These are phyloP conservation scores for Chlamydomonas urium DNA, from an alignment of 139 green algal genomes.

Conservation along the genomic window DNA sequence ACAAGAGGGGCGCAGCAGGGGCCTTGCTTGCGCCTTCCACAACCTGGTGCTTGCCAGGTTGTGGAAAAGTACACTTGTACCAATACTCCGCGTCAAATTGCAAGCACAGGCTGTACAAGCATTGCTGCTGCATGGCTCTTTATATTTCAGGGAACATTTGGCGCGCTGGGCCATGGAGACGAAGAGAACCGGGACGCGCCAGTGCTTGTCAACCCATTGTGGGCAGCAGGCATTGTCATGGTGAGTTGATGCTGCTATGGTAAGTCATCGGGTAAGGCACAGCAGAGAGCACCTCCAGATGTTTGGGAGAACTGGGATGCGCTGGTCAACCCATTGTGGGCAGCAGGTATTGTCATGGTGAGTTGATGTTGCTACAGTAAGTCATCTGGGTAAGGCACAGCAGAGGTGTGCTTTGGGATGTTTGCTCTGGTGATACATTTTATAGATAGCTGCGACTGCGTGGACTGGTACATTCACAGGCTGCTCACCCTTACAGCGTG, in stretches of 20 bases:
- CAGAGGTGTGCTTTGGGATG: too few species aligned
- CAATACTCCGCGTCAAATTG: not conserved
- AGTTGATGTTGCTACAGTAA: not conserved
- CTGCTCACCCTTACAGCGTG: too few species aligned
- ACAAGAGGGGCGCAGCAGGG: not conserved
- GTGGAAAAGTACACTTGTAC: not conserved
- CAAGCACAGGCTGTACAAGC: not conserved
- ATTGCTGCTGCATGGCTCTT: not conserved
- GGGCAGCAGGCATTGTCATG: conserved; percentile 54
- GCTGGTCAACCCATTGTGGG: conserved; percentile 46
- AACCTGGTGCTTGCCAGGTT: not conserved
- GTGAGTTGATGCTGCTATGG: conserved; percentile 19
- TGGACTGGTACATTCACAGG: too few species aligned
- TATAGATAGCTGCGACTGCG: too few species aligned
- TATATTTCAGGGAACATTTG: conserved; percentile 49
- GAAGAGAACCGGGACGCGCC: conserved; percentile 27
- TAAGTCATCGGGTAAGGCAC: too few species aligned
- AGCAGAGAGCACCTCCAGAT: too few species aligned
- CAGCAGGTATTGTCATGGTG: conserved; percentile 57
- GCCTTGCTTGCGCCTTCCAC: not conserved
- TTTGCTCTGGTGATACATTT: too few species aligned
- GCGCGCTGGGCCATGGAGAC: conserved; percentile 44
- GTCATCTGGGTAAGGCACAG: too few species aligned
- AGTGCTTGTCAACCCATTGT: conserved; percentile 41
- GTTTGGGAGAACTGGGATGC: conserved; percentile 20